Evolutionary conservation across 345 rosid genomes (phyloP).

Genomic region (Trapa bicornis): DNA sequence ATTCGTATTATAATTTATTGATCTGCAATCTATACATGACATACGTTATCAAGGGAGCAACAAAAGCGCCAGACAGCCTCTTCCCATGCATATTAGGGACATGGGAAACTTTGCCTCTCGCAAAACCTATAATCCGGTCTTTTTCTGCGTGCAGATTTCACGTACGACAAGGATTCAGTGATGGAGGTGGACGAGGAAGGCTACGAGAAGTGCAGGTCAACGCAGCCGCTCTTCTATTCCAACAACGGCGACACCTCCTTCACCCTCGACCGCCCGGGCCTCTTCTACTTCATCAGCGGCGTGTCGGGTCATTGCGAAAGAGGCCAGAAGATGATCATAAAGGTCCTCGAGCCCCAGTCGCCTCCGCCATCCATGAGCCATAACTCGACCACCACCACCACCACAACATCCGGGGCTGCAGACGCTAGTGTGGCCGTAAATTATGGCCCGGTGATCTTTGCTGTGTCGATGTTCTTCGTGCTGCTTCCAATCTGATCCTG

Average conservation of each 20-base stretch:
- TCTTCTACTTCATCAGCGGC: slow-evolving; percentile 62
- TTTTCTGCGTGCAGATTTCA: slow-evolving; percentile 25
- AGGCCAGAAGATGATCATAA: slow-evolving; percentile 47
- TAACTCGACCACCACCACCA: slow-evolving; percentile 6
- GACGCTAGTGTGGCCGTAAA: neutral
- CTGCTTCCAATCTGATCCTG: neutral
- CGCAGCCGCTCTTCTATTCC: slow-evolving; percentile 41
- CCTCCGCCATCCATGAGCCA: slow-evolving; percentile 6
- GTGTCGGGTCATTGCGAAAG: slow-evolving; percentile 39
- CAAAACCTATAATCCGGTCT: too few species aligned
- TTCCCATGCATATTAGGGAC: too few species aligned
- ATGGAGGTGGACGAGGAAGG: slow-evolving; percentile 35
- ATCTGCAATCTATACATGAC: too few species aligned
- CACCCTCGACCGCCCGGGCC: slow-evolving; percentile 39
- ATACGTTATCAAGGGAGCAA: too few species aligned
- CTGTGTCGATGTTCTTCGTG: neutral
- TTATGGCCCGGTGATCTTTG: neutral
- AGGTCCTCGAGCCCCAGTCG: slow-evolving; percentile 20
- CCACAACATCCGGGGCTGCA: neutral
- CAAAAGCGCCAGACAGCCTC: too few species aligned
- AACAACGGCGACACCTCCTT: slow-evolving; percentile 49
- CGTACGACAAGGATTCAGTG: slow-evolving; percentile 51
- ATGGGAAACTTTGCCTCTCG: too few species aligned
- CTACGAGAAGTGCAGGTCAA: slow-evolving; percentile 45
- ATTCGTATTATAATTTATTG: too few species aligned